Percentiles rank a stretch among this genome's conserved stretches.
Conservation (phyloP, 2,329 filamentous ascomycete species). For the Phyllosticta capitalensis region DNA sequence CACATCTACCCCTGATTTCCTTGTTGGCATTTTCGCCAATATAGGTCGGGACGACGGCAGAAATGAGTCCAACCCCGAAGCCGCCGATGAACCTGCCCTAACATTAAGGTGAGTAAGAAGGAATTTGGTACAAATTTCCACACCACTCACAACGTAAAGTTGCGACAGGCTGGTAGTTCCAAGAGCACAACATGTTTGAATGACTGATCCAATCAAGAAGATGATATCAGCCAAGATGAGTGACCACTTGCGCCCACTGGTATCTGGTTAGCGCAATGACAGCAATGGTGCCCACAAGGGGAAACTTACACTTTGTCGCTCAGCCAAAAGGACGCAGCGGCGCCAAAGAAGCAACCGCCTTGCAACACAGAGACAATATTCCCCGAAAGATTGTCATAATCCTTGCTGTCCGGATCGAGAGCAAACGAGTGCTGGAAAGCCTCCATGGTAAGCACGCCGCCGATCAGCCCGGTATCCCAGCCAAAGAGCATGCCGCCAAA, state of each 20-base stretch:
- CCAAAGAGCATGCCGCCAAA: conserved; percentile 31
- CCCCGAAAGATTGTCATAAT: conserved; percentile 32
- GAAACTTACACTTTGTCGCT: conserved; percentile 27
- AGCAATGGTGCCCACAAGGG: neutral
- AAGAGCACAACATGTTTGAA: conserved; percentile 32
- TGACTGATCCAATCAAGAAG: conserved; percentile 32
- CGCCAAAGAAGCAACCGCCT: conserved; percentile 38
- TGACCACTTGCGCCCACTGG: conserved; percentile 29
- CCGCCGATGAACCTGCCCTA: conserved; percentile 34
- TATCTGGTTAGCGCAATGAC: neutral
- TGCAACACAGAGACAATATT: conserved; percentile 37
- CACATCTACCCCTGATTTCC: conserved; percentile 29
- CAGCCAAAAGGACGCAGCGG: conserved; percentile 33
- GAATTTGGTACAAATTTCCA: no score
- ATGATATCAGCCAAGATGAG: conserved; percentile 34
- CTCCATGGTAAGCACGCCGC: conserved; percentile 34
- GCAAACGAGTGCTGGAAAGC: conserved; percentile 34
- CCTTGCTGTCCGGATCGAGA: conserved; percentile 22
- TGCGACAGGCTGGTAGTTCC: conserved; percentile 27
- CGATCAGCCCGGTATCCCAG: conserved; percentile 22
- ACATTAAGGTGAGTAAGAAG: no score
- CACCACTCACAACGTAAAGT: conserved; percentile 23
- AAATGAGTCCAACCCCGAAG: conserved; percentile 35
- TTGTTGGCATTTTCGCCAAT: conserved; percentile 38
- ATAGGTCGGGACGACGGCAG: conserved; percentile 35